These are phyloP conservation scores for Fusarium torulosum DNA, from an alignment of 2,329 filamentous ascomycete genomes.

Conservation along the genomic window DNA sequence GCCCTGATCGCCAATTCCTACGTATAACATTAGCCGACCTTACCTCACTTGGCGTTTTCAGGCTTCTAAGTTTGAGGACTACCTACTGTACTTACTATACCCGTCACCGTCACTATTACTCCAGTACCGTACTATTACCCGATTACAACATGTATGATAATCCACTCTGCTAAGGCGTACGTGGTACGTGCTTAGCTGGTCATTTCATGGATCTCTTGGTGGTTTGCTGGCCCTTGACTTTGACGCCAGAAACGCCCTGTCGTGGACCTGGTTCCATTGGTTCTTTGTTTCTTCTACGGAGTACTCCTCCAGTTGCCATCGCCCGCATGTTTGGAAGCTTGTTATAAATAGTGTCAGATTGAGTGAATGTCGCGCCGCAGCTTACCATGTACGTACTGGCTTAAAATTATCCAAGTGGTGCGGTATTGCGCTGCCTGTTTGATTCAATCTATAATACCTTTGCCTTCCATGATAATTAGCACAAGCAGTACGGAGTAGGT, in stretches of 20 bases:
- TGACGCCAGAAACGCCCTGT: constrained; percentile 29
- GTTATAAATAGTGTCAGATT: not conserved
- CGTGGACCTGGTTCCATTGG: constrained; percentile 11
- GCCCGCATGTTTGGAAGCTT: constrained; percentile 5
- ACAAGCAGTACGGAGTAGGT: not conserved
- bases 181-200: constrained; percentile 36
- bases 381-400: not conserved
- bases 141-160: not conserved
- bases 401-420: not conserved
- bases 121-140: not conserved
- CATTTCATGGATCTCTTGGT: constrained; percentile 27
- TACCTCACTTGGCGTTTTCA: constrained; percentile 9
- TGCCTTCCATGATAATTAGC: not conserved
- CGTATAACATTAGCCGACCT: not conserved
- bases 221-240: constrained; percentile 28
- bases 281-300: constrained; percentile 19
- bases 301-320: not conserved
- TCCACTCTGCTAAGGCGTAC: constrained; percentile 15
- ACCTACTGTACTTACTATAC: constrained; percentile 1
- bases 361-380: not conserved
- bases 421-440: not conserved
- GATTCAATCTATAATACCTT: not conserved
- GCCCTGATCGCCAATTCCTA: not conserved
- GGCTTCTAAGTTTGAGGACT: constrained; percentile 10
- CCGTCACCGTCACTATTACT: constrained; percentile 17